phyloP scores from a whole-genome alignment of 495 filamentous ascomycete genomes.

The Penicillium canescens region DNA sequence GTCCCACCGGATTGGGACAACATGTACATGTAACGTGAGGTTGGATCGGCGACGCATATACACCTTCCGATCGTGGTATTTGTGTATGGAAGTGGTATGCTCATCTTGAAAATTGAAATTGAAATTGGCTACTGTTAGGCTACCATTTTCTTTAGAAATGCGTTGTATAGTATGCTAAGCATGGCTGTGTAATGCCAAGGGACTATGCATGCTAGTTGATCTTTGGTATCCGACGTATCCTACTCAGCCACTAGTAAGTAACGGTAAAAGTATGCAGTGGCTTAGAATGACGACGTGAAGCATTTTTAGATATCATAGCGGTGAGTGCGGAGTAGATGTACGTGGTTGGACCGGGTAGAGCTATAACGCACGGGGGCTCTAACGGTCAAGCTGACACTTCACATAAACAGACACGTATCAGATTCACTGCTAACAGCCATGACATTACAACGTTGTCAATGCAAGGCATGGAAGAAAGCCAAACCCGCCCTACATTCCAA shows the following conservation, averaged over 20 bases:
- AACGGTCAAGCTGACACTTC: too few species aligned
- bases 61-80: conserved; percentile 6
- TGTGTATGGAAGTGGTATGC: not conserved
- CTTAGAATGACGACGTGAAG: too few species aligned
- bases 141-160: not conserved
- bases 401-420: too few species aligned
- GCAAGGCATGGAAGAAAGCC: too few species aligned
- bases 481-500: not conserved
- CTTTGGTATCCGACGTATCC: not conserved
- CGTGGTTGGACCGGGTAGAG: too few species aligned
- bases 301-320: too few species aligned
- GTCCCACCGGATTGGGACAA: conserved; percentile 3
- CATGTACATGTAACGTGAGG: conserved; percentile 1
- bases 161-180: not conserved
- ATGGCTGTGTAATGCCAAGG: conserved; percentile 11
- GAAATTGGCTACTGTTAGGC: not conserved
- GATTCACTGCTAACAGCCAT: too few species aligned
- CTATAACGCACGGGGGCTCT: too few species aligned
- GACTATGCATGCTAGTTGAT: not conserved
- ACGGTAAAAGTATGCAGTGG: not conserved
- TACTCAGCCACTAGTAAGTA: too few species aligned
- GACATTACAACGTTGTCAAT: too few species aligned
- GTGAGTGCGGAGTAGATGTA: too few species aligned
- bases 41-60: conserved; percentile 8
- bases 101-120: not conserved